phyloP scores from a whole-genome alignment of 2,329 filamentous ascomycete species.

The Fusarium foetens region DNA sequence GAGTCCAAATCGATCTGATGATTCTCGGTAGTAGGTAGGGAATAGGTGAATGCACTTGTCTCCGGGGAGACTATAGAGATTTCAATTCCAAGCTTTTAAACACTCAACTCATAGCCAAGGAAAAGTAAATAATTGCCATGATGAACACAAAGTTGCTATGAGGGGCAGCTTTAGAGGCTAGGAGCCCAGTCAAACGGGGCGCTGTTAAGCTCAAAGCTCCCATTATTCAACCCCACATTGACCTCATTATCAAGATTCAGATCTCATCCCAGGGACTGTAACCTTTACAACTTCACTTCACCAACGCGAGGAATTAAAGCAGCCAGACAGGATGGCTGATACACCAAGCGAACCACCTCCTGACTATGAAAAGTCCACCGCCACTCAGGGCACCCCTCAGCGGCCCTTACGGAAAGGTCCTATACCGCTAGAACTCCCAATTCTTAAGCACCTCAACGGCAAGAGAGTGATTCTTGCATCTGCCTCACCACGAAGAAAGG shows the following conservation, averaged over 20 bases:
- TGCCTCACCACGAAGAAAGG: conserved; percentile 83
- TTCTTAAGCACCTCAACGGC: conserved; percentile 77
- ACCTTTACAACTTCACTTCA: conserved; percentile 16
- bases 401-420: conserved; percentile 59
- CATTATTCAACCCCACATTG: conserved; percentile 42
- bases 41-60: accelerated
- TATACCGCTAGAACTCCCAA: conserved; percentile 80
- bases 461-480: conserved; percentile 91
- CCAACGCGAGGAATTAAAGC: background rate
- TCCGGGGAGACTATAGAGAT: accelerated
- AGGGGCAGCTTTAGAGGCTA: conserved; percentile 29
- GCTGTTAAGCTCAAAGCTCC: conserved; percentile 34
- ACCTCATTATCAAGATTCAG: conserved; percentile 35
- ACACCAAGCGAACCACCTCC: conserved; percentile 56
- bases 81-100: no score
- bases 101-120: background rate
- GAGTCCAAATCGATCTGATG: background rate
- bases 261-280: conserved; percentile 1
- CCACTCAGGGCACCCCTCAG: conserved; percentile 49
- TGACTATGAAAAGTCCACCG: conserved; percentile 56
- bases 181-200: conserved; percentile 35
- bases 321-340: conserved; percentile 43
- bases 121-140: conserved; percentile 2
- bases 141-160: conserved; percentile 24
- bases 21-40: background rate